phyloP scores from a whole-genome alignment of 441 rosid species.

The Kokia cookei region DNA sequence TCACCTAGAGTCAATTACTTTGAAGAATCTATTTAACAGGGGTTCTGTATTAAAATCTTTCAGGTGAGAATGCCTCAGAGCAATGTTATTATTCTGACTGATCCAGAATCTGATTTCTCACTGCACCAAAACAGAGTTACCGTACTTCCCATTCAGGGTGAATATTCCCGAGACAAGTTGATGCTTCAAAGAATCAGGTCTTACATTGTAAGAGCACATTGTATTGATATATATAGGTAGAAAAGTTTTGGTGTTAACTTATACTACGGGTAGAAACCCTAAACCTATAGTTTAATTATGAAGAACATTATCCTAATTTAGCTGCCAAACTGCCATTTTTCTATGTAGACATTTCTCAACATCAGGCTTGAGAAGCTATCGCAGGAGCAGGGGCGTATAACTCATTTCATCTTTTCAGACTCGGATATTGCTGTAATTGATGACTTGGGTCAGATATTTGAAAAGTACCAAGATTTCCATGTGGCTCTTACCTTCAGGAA shows the following conservation, averaged over 20 bases:
- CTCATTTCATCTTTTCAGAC: slow-evolving; percentile 81
- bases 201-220: slow-evolving; percentile 89
- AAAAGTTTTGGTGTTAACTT: slow-evolving; percentile 13
- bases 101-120: slow-evolving; percentile 76
- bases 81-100: slow-evolving; percentile 66
- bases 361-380: slow-evolving; percentile 45
- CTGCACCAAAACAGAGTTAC: slow-evolving; percentile 43
- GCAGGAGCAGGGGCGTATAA: slow-evolving; percentile 23
- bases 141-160: slow-evolving; percentile 66
- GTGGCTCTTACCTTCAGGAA: slow-evolving; percentile 88
- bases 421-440: slow-evolving; percentile 82
- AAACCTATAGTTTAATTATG: neutral
- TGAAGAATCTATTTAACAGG: neutral
- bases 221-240: slow-evolving; percentile 53
- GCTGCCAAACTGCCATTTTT: slow-evolving; percentile 8
- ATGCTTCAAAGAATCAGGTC: slow-evolving; percentile 98
- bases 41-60: slow-evolving; percentile 4
- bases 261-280: neutral
- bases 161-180: slow-evolving; percentile 77
- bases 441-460: slow-evolving; percentile 60
- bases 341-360: slow-evolving; percentile 61
- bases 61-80: slow-evolving; percentile 80
- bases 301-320: neutral
- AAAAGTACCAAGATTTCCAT: slow-evolving; percentile 52
- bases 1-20: neutral